A percentile compares a stretch with the other conserved stretches of the same genome.
These are phyloP conservation scores for Dimargaris verticillata DNA, from an alignment of 192 early-diverging fungal species.

Conservation along the genomic window DNA sequence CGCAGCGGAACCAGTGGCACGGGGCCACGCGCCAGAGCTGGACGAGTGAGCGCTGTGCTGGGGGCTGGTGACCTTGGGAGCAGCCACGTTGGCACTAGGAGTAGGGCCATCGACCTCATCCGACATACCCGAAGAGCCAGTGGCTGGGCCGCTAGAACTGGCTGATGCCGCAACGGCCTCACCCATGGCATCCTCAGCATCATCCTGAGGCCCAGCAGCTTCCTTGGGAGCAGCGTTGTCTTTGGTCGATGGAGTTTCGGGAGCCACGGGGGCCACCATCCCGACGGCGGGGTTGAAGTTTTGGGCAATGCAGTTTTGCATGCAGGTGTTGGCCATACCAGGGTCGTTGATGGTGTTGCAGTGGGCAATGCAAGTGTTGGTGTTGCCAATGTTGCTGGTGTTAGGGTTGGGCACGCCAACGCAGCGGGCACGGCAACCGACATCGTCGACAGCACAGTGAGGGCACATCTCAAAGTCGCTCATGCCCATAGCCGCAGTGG, in stretches of 20 bases:
- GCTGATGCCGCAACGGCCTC: too few species aligned
- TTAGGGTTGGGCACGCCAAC: conserved; percentile 11
- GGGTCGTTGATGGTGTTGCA: conserved; percentile 3
- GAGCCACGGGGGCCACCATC: background rate
- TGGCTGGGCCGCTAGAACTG: too few species aligned
- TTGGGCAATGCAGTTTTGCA: conserved; percentile 1
- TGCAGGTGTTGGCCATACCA: conserved; percentile 3
- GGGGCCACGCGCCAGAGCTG: too few species aligned
- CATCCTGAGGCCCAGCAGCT: too few species aligned
- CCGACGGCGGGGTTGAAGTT: conserved; percentile 3
- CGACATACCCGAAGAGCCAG: too few species aligned
- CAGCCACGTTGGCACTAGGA: too few species aligned
- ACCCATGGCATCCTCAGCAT: too few species aligned
- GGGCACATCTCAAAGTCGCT: conserved; percentile 5
- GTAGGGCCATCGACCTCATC: too few species aligned
- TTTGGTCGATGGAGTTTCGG: background rate
- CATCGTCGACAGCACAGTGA: conserved; percentile 7
- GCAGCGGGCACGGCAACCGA: conserved; percentile 8
- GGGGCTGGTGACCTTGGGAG: too few species aligned
- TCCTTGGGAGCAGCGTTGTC: background rate
- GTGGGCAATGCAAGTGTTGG: background rate
- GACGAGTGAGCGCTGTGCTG: too few species aligned
- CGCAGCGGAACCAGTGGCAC: too few species aligned
- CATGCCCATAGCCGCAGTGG: background rate
- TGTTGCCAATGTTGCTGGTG: background rate